These are phyloP conservation scores for Wickerhamomyces subpelliculosus DNA, from an alignment of 805 yeast species.

Conservation along the genomic window DNA sequence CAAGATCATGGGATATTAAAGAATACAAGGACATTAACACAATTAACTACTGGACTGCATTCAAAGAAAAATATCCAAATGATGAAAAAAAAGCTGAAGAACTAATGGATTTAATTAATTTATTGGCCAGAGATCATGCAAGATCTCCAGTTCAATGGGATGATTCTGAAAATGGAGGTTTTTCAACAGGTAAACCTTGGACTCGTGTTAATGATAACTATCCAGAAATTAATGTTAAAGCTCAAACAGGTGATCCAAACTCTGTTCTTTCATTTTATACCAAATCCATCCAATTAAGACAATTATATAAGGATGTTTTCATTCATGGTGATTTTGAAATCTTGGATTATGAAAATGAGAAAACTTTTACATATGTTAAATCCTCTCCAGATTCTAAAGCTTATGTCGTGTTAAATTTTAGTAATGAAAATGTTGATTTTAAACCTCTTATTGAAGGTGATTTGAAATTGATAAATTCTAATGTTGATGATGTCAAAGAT, in stretches of 20 bases:
- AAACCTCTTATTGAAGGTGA: conserved; percentile 24
- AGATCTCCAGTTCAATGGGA: conserved; percentile 56
- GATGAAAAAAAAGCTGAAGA: conserved; percentile 21
- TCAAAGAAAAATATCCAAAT: conserved; percentile 19
- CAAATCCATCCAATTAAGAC: conserved; percentile 35
- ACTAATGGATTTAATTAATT: conserved; percentile 27
- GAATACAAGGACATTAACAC: conserved; percentile 47
- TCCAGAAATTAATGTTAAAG: conserved; percentile 39
- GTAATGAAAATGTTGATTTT: conserved; percentile 26
- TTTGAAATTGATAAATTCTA: conserved; percentile 25
- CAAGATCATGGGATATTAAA: conserved; percentile 35
- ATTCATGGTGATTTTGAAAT: conserved; percentile 40
- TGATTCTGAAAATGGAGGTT: conserved; percentile 37
- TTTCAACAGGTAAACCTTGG: conserved; percentile 46
- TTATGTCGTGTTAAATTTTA: conserved; percentile 37
- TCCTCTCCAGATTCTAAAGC: conserved; percentile 25
- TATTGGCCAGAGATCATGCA: conserved; percentile 44
- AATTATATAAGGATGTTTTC: conserved; percentile 34
- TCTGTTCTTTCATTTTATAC: conserved; percentile 42
- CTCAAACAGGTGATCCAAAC: conserved; percentile 37
- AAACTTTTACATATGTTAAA: conserved; percentile 37
- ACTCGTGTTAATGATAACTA: conserved; percentile 44
- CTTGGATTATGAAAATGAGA: conserved; percentile 35
- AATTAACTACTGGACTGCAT: conserved; percentile 33
- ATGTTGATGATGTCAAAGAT: conserved; percentile 21